These are phyloP conservation scores for Torulaspora delbrueckii DNA, from an alignment of 805 yeast genomes.

Conservation along the genomic window DNA sequence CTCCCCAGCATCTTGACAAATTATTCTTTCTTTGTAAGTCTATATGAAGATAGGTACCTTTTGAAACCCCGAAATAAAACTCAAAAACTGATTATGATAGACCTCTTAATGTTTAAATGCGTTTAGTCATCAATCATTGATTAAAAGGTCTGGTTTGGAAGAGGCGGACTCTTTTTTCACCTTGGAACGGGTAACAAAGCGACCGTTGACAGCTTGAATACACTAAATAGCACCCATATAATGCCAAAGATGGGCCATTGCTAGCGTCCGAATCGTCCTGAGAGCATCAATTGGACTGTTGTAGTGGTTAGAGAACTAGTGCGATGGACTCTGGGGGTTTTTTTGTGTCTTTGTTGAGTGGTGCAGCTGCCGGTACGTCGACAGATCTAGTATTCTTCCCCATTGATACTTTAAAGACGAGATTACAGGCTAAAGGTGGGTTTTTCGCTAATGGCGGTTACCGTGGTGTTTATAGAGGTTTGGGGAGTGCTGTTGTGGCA, in stretches of 20 bases:
- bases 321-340: conserved; percentile 23
- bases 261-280: neutral
- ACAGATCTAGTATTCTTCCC: conserved; percentile 95
- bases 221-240: neutral
- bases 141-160: neutral
- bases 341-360: conserved; percentile 47
- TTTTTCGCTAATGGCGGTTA: conserved; percentile 92
- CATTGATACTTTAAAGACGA: conserved; percentile 88
- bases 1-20: conserved; percentile 8
- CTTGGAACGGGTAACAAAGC: neutral
- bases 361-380: conserved; percentile 94
- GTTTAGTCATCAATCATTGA: neutral
- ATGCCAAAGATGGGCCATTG: neutral
- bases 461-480: conserved; percentile 82
- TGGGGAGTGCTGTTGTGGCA: conserved; percentile 90
- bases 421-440: conserved; percentile 94
- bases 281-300: neutral
- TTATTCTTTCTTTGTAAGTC: neutral
- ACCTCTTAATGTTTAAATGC: neutral
- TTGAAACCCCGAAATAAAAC: neutral
- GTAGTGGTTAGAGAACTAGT: neutral
- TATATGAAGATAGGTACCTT: neutral
- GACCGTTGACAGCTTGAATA: neutral
- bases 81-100: neutral
- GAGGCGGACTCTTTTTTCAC: neutral